phyloP scores from a whole-genome alignment of 2,329 filamentous ascomycete genomes.

The Talaromyces amestolkiae region DNA sequence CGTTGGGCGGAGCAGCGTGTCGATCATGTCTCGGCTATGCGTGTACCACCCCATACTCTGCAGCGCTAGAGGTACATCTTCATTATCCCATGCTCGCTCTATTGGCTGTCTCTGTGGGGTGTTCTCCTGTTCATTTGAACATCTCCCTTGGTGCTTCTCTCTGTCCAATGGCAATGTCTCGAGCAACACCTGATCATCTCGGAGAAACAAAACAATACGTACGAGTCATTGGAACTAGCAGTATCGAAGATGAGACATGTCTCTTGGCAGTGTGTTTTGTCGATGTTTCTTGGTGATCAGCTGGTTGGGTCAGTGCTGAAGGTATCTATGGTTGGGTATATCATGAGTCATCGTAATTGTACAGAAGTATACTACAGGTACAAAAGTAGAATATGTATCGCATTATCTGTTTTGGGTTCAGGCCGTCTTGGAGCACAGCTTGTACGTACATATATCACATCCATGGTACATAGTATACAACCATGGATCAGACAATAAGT shows the following conservation, averaged over 20 bases:
- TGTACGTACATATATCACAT: background rate
- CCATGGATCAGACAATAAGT: background rate
- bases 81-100: background rate
- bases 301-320: background rate
- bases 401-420: conserved; percentile 2
- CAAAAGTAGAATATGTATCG: background rate
- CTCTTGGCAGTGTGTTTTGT: background rate
- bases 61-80: background rate
- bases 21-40: conserved; percentile 9
- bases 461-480: background rate
- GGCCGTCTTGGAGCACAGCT: background rate
- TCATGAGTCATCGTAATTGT: background rate
- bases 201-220: background rate
- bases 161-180: background rate
- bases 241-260: background rate
- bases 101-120: background rate
- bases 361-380: background rate
- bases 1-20: conserved; percentile 6
- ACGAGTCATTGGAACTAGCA: background rate
- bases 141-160: background rate
- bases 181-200: background rate
- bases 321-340: background rate
- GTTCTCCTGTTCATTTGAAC: conserved; percentile 2
- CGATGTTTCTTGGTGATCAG: conserved; percentile 4
- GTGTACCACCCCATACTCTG: background rate